phyloP scores from a whole-genome alignment of 2,329 filamentous ascomycete genomes.

The Metarhizium brunneum region DNA sequence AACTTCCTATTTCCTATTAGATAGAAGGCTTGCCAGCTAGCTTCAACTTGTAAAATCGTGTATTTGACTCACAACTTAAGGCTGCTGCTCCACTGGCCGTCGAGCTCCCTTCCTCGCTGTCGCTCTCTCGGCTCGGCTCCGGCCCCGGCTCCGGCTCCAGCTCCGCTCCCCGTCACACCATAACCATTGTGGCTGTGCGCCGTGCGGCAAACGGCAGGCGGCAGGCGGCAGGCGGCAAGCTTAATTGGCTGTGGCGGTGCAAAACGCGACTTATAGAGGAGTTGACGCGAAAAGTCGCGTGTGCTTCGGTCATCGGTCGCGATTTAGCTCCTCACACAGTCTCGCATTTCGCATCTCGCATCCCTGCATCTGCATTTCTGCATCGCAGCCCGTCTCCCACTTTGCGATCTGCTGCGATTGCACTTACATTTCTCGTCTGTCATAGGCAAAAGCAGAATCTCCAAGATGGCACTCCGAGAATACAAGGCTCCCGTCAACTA shows the following conservation, averaged over 20 bases:
- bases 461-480: slow-evolving; percentile 74
- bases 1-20: too few relatives aligned
- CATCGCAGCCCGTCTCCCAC: slow-evolving; percentile 9
- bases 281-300: slow-evolving; percentile 27
- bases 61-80: too few relatives aligned
- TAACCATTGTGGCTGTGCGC: too few relatives aligned
- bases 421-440: neutral
- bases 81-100: too few relatives aligned
- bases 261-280: slow-evolving; percentile 8
- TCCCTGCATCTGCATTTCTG: slow-evolving; percentile 6
- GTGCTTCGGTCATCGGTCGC: neutral
- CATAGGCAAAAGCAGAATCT: neutral
- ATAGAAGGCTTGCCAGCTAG: too few relatives aligned
- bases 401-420: slow-evolving; percentile 8
- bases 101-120: too few relatives aligned
- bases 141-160: neutral
- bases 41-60: too few relatives aligned
- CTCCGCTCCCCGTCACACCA: neutral
- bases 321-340: neutral
- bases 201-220: neutral
- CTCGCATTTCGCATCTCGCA: neutral
- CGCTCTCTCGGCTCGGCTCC: too few relatives aligned
- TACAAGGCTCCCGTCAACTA: slow-evolving; percentile 78
- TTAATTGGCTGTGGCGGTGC: slow-evolving; percentile 15
- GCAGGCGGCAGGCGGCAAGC: neutral